phyloP scores from a whole-genome alignment of 805 yeast genomes.

The Nematodospora valgi region DNA sequence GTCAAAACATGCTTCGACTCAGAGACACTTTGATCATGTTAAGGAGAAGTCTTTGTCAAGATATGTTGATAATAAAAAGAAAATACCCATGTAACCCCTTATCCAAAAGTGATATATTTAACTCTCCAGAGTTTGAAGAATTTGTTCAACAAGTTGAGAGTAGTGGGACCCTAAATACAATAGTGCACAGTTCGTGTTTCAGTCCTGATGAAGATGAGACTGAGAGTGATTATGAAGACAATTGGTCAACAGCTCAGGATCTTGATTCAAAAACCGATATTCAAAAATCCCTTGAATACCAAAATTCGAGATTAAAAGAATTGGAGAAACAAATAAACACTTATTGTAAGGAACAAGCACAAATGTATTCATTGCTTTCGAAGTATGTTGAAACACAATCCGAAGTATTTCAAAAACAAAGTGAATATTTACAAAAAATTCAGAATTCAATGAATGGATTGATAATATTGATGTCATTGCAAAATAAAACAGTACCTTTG shows the following conservation, averaged over 20 bases:
- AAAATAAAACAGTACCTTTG: slow-evolving; percentile 12
- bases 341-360: slow-evolving; percentile 12
- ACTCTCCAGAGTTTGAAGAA: slow-evolving; percentile 14
- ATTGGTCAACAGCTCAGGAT: not conserved
- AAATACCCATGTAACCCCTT: slow-evolving; percentile 22
- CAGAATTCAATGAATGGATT: slow-evolving; percentile 13
- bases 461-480: slow-evolving; percentile 12
- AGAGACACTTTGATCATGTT: slow-evolving; percentile 16
- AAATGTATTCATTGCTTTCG: slow-evolving; percentile 11
- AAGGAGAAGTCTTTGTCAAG: slow-evolving; percentile 24
- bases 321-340: slow-evolving; percentile 14
- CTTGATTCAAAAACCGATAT: not conserved
- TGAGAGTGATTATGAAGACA: slow-evolving; percentile 1
- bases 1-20: slow-evolving; percentile 10
- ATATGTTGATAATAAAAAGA: slow-evolving; percentile 23
- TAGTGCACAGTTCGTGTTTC: slow-evolving; percentile 6
- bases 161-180: slow-evolving; percentile 7
- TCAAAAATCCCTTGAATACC: slow-evolving; percentile 4
- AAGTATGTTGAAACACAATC: slow-evolving; percentile 16
- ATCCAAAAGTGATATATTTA: slow-evolving; percentile 23
- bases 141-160: slow-evolving; percentile 12
- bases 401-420: slow-evolving; percentile 14
- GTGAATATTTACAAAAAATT: slow-evolving; percentile 15
- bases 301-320: slow-evolving; percentile 5
- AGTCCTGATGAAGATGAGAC: slow-evolving; percentile 5